Base-by-base conservation (phyloP, 2,329 filamentous ascomycete species). In the Aureobasidium sp. region DNA sequence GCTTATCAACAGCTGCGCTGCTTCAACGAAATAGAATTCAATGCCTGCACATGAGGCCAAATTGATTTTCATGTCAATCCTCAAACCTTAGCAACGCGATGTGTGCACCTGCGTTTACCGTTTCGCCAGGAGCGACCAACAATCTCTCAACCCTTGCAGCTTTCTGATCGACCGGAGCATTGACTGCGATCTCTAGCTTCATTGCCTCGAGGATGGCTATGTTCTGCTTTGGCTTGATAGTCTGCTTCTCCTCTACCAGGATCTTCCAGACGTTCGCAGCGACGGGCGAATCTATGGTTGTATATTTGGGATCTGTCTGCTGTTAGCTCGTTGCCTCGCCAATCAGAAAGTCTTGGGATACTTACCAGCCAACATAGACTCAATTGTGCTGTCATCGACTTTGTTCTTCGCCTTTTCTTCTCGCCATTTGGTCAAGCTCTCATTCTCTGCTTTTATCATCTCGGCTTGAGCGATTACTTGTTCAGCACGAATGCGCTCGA, bases 381-480 rank as follows among this genome's bases (percentile, higher is more conserved):
- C 79, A 23, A 84, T 73, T 2, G 76, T 77, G 61, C 80, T 74
- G 65, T 79, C 74, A 46, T 81, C 79, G 1, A 82, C 70, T 64
- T 75, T 74, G 27, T 68, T 74, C 67, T 74, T 75, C 9, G 70
- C 70, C 70, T 77, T 79, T 56, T 79, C 77, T 55, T 71, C 73
- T 52, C 76, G 68, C 76, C 77, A 79, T 39, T 69, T 72, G 64
- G 71, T 70, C 62, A 78, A 64, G 47, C 73, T 75, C 53, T 80
- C 77, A 26, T 77, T 76, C 67, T 80, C 78, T 1, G 77, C 77
- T 66, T 76, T 78, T 6, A 72, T 73, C 76, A 78, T 77, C 67
- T 77, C 74, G 12, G 75, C 76, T 66, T 84, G 81, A 8, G 79
- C 79, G 15, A 73, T 68, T 1, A 72, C 72, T 68, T 84, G 82